Base-by-base conservation (phyloP, 208 protist species). In the Leptomonas pyrrhocoris region DNA sequence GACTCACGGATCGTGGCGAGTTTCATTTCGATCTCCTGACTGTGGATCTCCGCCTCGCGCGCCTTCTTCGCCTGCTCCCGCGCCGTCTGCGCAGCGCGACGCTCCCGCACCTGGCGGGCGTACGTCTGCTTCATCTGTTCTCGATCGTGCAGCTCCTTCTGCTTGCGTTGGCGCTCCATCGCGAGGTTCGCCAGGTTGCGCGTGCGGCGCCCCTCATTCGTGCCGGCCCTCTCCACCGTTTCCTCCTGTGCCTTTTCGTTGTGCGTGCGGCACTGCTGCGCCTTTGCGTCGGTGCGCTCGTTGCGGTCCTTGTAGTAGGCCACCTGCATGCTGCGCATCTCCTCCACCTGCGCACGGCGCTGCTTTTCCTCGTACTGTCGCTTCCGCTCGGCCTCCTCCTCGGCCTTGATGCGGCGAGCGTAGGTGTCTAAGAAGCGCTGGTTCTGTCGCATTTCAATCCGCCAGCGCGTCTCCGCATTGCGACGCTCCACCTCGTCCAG, bases 301-400 rank as follows among this genome's bases (percentile, higher is more conserved):
- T 92, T 92, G 34, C 79, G 77, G 40, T 85, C 69, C 28, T 60
- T 73, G 69, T 84, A 91, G 61, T 90, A 90, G 61, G 75, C 67
- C 3, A 80, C 55, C 65, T 84, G 78, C 34, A 83, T 63, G 23
- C 68, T 64, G 23, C 81, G 77, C 69, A 86, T 74, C 46, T 88
- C 81, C 30, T 77, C 45, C 15, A 88, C 74, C 30, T 77, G 62
- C 30, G 80, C 77, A 1, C 74, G 28, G 21, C 79, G 76, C 60
- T 88, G 58, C 76, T 91, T 86, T 46, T 88, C 74, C 16, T 81
- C 73, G 27, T 67, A 80, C 68, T 64, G 76, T 2, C 79, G 67
- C 60, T 73, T 76, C 30, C 76, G 50, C 56, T 81, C 81, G 25
- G 70, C 74, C 60, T 74, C 71, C 27, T 70, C 77, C 57, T 84